Conservation (phyloP, 106 monocot species). For the Dendrobium officinale region DNA sequence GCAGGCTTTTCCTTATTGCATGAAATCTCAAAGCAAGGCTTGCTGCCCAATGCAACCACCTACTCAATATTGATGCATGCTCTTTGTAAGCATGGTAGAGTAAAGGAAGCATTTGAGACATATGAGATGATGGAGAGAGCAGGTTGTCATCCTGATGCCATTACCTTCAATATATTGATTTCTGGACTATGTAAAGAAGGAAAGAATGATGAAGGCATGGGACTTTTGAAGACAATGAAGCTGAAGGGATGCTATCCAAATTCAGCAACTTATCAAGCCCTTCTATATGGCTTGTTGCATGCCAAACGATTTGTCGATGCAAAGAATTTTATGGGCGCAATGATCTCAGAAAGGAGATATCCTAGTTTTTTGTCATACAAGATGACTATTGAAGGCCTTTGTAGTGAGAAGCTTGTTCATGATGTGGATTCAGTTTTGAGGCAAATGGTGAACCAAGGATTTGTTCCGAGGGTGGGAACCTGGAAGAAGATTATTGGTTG, state of each 20-base stretch:
- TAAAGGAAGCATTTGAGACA: constrained; percentile 67
- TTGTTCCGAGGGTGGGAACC: constrained; percentile 72
- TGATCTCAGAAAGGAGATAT: constrained; percentile 34
- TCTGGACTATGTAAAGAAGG: constrained; percentile 64
- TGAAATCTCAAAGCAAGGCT: constrained; percentile 83
- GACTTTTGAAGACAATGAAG: constrained; percentile 58
- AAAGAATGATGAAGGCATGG: constrained; percentile 50
- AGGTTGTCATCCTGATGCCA: constrained; percentile 46
- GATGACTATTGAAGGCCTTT: constrained; percentile 57
- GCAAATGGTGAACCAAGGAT: constrained; percentile 68
- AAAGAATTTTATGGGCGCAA: constrained; percentile 46
- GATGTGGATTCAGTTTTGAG: constrained; percentile 54
- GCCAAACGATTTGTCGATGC: constrained; percentile 44
- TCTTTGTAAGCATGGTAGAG: constrained; percentile 47
- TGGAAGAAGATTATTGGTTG: constrained; percentile 58
- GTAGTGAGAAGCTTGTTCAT: constrained; percentile 31
- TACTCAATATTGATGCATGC: constrained; percentile 73
- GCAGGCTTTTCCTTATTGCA: constrained; percentile 62
- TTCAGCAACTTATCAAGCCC: constrained; percentile 75
- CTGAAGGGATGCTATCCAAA: constrained; percentile 68
- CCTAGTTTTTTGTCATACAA: constrained; percentile 81
- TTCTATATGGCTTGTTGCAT: constrained; percentile 54
- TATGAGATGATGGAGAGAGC: constrained; percentile 54
- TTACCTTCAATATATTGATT: constrained; percentile 72
- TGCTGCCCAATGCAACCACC: constrained; percentile 52